phyloP scores from a whole-genome alignment of 2,329 filamentous ascomycete species.

The Graphilbum ipis-grandicollis region DNA sequence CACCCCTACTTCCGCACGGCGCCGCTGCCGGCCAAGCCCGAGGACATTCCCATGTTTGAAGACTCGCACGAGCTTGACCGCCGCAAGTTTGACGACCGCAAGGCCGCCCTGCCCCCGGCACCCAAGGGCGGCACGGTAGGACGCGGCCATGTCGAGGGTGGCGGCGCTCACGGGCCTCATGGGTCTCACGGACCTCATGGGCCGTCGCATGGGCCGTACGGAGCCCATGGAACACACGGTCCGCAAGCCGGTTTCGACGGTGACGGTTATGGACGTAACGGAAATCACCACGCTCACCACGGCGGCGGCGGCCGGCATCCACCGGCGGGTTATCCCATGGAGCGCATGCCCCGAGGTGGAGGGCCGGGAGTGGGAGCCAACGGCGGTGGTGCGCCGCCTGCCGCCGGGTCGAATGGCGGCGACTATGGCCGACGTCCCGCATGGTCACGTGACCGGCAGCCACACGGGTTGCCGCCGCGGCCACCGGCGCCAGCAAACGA shows the following conservation, averaged over 20 bases:
- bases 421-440: constrained; percentile 27
- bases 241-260: constrained; percentile 31
- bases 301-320: constrained; percentile 13
- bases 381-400: too few relatives aligned
- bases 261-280: constrained; percentile 33
- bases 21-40: constrained; percentile 64
- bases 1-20: constrained; percentile 77
- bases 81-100: constrained; percentile 74
- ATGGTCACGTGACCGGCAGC: constrained; percentile 34
- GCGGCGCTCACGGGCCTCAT: too few relatives aligned
- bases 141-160: constrained; percentile 39
- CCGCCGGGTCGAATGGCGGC: neutral
- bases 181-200: too few relatives aligned
- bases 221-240: constrained; percentile 19
- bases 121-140: constrained; percentile 85
- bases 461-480: constrained; percentile 26
- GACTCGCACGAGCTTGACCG: constrained; percentile 95
- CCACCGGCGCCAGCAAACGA: constrained; percentile 28
- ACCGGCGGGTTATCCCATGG: constrained; percentile 14
- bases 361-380: too few relatives aligned
- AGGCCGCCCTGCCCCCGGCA: constrained; percentile 69
- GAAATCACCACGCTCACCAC: constrained; percentile 24
- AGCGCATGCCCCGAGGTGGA: constrained; percentile 16
- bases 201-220: too few relatives aligned
- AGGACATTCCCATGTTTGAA: constrained; percentile 79